These are phyloP conservation scores for Irpex rosettiformis DNA, from an alignment of 1,284 basidiomycete species.

Conservation along the genomic window DNA sequence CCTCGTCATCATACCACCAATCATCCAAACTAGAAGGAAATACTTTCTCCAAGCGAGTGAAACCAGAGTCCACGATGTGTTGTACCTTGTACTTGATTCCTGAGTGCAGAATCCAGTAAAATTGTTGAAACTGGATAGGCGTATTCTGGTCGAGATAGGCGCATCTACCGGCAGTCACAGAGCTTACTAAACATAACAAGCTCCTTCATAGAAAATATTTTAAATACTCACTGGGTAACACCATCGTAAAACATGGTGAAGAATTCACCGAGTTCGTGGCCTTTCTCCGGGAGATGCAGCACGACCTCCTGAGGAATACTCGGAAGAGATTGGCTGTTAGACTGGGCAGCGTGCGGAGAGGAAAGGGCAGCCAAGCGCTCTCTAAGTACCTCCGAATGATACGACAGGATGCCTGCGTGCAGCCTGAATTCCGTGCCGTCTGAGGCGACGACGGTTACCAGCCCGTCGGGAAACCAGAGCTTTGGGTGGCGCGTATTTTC, in stretches of 20 bases:
- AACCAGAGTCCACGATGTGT: neutral
- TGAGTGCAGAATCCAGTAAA: neutral
- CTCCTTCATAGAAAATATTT: neutral
- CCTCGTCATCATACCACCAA: neutral
- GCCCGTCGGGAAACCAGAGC: constrained; percentile 15
- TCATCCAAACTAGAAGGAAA: neutral
- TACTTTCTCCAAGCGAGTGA: neutral
- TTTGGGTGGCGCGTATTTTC: neutral
- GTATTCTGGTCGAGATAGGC: neutral
- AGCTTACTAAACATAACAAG: neutral
- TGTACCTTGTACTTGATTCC: neutral
- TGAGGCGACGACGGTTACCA: constrained; percentile 6
- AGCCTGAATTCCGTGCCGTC: constrained; percentile 1
- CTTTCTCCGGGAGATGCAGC: constrained; percentile 4
- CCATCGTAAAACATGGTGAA: constrained; percentile 5
- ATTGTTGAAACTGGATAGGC: neutral
- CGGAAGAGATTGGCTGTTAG: too few relatives aligned
- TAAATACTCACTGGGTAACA: neutral
- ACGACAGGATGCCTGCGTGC: constrained; percentile 2
- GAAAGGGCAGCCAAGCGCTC: neutral
- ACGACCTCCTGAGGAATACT: too few relatives aligned
- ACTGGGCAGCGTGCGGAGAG: neutral
- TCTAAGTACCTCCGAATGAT: constrained; percentile 1
- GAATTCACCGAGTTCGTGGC: constrained; percentile 2
- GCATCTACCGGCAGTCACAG: neutral